These are phyloP conservation scores for Coriolopsis trogii DNA, from an alignment of 1,284 basidiomycete species.

Conservation along the genomic window DNA sequence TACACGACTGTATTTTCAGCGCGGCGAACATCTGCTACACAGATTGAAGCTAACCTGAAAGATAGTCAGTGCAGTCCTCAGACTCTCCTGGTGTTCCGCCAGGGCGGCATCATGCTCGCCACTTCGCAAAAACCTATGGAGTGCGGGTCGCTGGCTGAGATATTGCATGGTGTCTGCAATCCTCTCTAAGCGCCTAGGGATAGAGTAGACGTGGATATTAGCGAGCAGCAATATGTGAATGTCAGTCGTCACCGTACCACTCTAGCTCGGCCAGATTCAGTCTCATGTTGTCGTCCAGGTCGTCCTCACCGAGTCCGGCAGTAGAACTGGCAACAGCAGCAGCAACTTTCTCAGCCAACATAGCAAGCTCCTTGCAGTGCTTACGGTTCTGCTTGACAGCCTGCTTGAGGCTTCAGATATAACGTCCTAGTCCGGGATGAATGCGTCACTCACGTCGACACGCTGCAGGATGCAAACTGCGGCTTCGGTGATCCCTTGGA, in stretches of 20 bases:
- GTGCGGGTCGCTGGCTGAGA: not conserved
- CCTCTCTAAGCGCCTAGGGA: not conserved
- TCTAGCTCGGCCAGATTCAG: not conserved
- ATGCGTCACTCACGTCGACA: not conserved
- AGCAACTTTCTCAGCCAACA: not conserved
- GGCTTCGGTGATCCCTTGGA: not conserved
- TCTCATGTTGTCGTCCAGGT: not conserved
- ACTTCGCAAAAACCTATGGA: not conserved
- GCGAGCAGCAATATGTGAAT: too few relatives aligned
- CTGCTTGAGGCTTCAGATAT: not conserved
- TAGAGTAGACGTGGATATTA: too few relatives aligned
- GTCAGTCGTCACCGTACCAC: not conserved
- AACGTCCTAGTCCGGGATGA: not conserved
- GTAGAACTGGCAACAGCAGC: not conserved
- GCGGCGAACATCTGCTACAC: too few relatives aligned
- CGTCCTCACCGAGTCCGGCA: not conserved
- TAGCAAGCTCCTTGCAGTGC: not conserved
- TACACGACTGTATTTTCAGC: too few relatives aligned
- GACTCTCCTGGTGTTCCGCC: not conserved
- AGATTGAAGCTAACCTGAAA: not conserved
- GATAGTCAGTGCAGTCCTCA: not conserved
- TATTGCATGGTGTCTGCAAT: not conserved
- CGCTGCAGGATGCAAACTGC: not conserved
- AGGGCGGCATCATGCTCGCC: not conserved
- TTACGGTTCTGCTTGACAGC: not conserved